These are phyloP conservation scores for Uncinocarpus reesii DNA, from an alignment of 2,329 filamentous ascomycete species.

Conservation along the genomic window DNA sequence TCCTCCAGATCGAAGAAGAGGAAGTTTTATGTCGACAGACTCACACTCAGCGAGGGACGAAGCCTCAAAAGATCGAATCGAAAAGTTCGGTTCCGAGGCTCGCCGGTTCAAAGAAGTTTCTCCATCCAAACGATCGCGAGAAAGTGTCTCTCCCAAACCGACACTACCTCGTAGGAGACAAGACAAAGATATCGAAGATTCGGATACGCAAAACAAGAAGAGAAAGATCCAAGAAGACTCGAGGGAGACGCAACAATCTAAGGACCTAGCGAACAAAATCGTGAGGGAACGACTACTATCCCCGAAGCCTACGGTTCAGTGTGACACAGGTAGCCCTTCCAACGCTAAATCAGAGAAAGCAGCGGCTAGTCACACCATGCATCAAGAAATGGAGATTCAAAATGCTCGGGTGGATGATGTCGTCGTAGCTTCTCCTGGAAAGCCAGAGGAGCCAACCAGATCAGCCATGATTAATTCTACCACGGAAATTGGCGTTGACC, in stretches of 20 bases:
- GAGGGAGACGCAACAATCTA: constrained; percentile 20
- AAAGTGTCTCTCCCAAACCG: constrained; percentile 35
- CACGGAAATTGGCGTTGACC: neutral
- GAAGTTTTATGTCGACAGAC: constrained; percentile 34
- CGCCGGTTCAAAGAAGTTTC: constrained; percentile 17
- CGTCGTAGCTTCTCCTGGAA: neutral
- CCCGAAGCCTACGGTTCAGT: constrained; percentile 19
- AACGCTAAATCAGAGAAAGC: constrained; percentile 19
- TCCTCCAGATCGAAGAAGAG: constrained; percentile 28
- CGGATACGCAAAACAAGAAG: constrained; percentile 34
- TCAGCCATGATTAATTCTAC: neutral
- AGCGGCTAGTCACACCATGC: neutral
- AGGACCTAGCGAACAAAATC: constrained; percentile 24
- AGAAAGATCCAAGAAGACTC: constrained; percentile 35
- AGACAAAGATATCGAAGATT: constrained; percentile 23
- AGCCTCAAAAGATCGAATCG: constrained; percentile 24
- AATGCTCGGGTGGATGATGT: neutral
- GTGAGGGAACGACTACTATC: constrained; percentile 17
- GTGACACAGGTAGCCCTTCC: constrained; percentile 16
- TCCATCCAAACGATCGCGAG: constrained; percentile 34
- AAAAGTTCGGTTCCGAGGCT: constrained; percentile 22
- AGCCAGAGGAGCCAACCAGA: neutral
- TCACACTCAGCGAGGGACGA: constrained; percentile 34
- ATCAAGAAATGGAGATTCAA: neutral
- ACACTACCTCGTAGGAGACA: constrained; percentile 29